A percentile compares a stretch with the other conserved stretches of the same genome.
phyloP scores from a whole-genome alignment of 2,329 filamentous ascomycete species.

The Fusarium sororula region DNA sequence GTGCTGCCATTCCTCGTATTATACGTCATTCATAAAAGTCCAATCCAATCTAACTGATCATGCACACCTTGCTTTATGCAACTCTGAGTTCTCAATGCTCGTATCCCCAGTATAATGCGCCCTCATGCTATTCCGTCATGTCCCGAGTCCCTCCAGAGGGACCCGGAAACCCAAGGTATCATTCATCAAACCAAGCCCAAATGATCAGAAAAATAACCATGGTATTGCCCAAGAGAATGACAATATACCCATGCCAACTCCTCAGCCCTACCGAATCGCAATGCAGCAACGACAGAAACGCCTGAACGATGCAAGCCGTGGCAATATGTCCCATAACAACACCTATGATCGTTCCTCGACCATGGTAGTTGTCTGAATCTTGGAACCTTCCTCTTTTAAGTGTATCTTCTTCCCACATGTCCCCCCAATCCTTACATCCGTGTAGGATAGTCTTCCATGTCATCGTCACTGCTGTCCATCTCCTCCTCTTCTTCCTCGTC shows the following conservation, averaged over 20 bases:
- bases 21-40: slow-evolving; percentile 40
- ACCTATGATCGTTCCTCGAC: not conserved
- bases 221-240: slow-evolving; percentile 31
- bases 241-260: slow-evolving; percentile 41
- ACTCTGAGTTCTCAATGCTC: slow-evolving; percentile 5
- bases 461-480: slow-evolving; percentile 65
- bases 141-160: slow-evolving; percentile 39
- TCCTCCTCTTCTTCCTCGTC: slow-evolving; percentile 51
- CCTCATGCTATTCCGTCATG: slow-evolving; percentile 30
- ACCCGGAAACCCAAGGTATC: slow-evolving; percentile 37
- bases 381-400: not conserved
- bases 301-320: slow-evolving; percentile 41
- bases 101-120: slow-evolving; percentile 18
- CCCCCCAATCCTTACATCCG: slow-evolving; percentile 20
- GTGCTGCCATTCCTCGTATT: slow-evolving; percentile 35
- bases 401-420: not conserved
- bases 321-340: slow-evolving; percentile 24
- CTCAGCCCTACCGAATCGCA: slow-evolving; percentile 38
- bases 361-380: not conserved
- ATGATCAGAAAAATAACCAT: slow-evolving; percentile 26
- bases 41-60: slow-evolving; percentile 41
- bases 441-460: slow-evolving; percentile 59
- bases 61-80: slow-evolving; percentile 24
- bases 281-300: slow-evolving; percentile 43
- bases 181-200: slow-evolving; percentile 35